phyloP scores from a whole-genome alignment of 306 rosid species.

The Begonia peltatifolia region DNA sequence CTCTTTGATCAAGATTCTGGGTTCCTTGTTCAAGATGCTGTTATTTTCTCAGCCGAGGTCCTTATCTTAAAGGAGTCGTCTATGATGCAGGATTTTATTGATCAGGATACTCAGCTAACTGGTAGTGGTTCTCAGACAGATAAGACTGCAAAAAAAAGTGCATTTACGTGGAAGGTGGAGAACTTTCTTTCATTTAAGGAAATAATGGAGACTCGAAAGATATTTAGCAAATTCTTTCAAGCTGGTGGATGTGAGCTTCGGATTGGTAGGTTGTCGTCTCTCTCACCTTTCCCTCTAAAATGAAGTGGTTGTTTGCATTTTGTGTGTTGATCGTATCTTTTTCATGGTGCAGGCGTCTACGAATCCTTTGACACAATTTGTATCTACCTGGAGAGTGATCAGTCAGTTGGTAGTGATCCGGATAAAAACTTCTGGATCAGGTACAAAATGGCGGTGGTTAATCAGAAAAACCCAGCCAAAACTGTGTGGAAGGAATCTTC shows the following conservation, averaged over 20 bases:
- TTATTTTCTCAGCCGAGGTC: constrained; percentile 95
- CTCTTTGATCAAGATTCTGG: constrained; percentile 99
- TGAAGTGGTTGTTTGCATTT: constrained; percentile 14
- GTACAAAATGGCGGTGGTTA: constrained; percentile 95
- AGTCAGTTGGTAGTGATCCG: constrained; percentile 84
- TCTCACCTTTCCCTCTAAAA: constrained; percentile 10
- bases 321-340: constrained; percentile 10
- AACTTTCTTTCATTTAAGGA: constrained; percentile 93
- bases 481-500: constrained; percentile 99
- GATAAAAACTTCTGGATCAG: constrained; percentile 98
- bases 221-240: constrained; percentile 97
- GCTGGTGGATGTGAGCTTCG: constrained; percentile 99
- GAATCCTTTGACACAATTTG: constrained; percentile 99
- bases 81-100: constrained; percentile 67
- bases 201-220: constrained; percentile 97
- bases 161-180: constrained; percentile 99
- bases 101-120: constrained; percentile 40
- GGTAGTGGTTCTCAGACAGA: constrained; percentile 37
- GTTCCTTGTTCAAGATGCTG: constrained; percentile 90
- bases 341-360: constrained; percentile 58
- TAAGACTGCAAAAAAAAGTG: constrained; percentile 41
- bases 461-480: constrained; percentile 84
- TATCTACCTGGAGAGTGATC: constrained; percentile 97
- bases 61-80: constrained; percentile 94
- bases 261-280: constrained; percentile 54